phyloP scores from a whole-genome alignment of 1,284 basidiomycete genomes.

The Cerrena zonata region DNA sequence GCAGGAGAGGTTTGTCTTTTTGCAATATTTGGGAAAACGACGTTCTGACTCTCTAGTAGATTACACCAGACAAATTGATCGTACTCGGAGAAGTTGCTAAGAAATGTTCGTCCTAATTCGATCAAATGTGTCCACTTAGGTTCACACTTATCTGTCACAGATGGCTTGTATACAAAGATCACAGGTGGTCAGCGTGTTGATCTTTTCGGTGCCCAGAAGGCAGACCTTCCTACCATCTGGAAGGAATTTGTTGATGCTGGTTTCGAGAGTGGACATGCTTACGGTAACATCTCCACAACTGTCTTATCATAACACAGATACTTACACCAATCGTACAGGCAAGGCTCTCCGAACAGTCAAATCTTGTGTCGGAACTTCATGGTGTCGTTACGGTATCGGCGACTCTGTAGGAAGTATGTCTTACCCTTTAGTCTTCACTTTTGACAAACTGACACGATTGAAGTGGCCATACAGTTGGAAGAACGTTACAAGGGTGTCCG shows the following conservation, averaged over 20 bases:
- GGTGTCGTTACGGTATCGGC: constrained; percentile 75
- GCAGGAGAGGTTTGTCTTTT: constrained; percentile 46
- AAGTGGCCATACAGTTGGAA: constrained; percentile 65
- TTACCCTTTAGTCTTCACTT: background rate
- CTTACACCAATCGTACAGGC: constrained; percentile 22
- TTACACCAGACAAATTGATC: constrained; percentile 65
- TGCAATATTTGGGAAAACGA: background rate
- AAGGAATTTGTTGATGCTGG: constrained; percentile 60
- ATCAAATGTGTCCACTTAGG: background rate
- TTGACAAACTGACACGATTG: background rate
- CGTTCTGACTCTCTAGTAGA: constrained; percentile 23
- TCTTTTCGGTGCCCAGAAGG: constrained; percentile 69
- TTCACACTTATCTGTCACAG: constrained; percentile 17
- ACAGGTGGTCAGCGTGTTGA: constrained; percentile 65
- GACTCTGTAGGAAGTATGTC: constrained; percentile 60
- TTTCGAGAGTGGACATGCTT: constrained; percentile 74
- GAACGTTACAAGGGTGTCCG: constrained; percentile 70
- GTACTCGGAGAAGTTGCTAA: constrained; percentile 66
- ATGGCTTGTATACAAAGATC: constrained; percentile 65
- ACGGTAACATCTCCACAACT: constrained; percentile 56
- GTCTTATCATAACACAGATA: constrained; percentile 19
- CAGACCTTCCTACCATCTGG: constrained; percentile 76
- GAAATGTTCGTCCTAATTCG: constrained; percentile 42
- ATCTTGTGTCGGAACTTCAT: constrained; percentile 52
- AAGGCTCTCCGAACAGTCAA: constrained; percentile 55